Conservation (phyloP, 441 rosid genomes). For the Gossypium davidsonii region DNA sequence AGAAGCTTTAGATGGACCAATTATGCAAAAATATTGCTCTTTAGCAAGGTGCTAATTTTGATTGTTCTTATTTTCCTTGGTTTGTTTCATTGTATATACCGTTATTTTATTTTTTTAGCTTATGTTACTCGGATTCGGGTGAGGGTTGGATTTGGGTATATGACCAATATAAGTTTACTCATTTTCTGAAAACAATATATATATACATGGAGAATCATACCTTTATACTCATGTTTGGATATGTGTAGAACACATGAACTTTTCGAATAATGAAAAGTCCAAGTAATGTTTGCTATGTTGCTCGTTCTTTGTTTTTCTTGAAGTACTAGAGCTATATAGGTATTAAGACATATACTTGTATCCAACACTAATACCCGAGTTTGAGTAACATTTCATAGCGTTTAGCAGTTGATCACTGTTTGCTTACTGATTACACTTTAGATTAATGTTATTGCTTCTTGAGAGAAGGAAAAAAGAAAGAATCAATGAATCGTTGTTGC, state of each 20-base stretch:
- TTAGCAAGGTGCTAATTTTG: slow-evolving; percentile 57
- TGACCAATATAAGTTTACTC: neutral
- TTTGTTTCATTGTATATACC: neutral
- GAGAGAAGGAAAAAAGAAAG: neutral
- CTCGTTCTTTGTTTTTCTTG: neutral
- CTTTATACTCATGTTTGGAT: neutral
- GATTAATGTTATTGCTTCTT: neutral
- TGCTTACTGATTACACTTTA: neutral
- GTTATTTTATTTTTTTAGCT: neutral
- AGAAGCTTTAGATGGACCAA: slow-evolving; percentile 72
- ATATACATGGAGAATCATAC: neutral
- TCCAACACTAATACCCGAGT: neutral
- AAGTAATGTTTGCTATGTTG: neutral
- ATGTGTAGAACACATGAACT: neutral
- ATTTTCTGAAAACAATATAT: neutral
- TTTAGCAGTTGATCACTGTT: neutral
- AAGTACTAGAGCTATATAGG: neutral
- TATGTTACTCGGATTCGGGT: neutral
- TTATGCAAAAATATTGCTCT: slow-evolving; percentile 75
- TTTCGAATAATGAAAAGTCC: neutral
- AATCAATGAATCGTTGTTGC: neutral
- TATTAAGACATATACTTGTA: neutral
- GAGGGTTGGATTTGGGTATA: neutral
- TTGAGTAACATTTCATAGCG: neutral
- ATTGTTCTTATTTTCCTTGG: neutral